Evolutionary conservation across 2,329 filamentous ascomycete genomes (phyloP), one percentile per base, ranked within the genome.

Genomic region (Talaromyces sp.): DNA sequence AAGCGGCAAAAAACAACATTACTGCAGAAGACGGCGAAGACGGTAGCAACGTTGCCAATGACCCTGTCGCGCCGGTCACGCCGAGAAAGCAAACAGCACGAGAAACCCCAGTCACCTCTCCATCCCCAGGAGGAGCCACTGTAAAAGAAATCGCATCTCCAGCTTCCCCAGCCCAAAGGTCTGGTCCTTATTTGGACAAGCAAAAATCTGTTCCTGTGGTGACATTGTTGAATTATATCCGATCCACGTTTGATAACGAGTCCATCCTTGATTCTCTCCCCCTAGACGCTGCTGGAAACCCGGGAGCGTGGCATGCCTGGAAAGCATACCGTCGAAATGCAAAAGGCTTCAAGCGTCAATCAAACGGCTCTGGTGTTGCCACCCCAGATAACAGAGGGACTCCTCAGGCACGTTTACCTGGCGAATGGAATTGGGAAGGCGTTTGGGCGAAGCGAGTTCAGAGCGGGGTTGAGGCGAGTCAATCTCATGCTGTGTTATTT

Each of bases 371-470:
- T 17, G 61, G 57, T 13, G 13, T 59, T 11, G 54, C 53, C 14
- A 60, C 62, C 13, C 52, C 59, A 4, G 52, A 60, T 32, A 83
- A 75, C 68, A 75, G 62, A 78, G 78, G 70, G 71, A 84, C 76
- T 62, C 78, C 69, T 56, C 73, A 71, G 64, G 69, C 75, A 38
- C 77, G 87, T 62, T 81, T 83, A 55, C 91, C 91, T 0, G 90
- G 89, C 7, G 89, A 96, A 68, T 98, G 93, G 93, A 96, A 96
- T 71, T 98, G 93, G 93, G 91, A 96, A 69, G 93, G 93, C 0
- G 93, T 98, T 0, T 99, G 93, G 93, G 90, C 96, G 71, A 89
- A 93, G 65, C 84, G 93, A 58, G 93, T 96, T 0, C 88, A 86
- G 74, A 90, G 89, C 73, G 89, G 89, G 19, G 85, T 97, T 50